phyloP scores from a whole-genome alignment of 75 land plant species.

The Sequoia sempervirens region DNA sequence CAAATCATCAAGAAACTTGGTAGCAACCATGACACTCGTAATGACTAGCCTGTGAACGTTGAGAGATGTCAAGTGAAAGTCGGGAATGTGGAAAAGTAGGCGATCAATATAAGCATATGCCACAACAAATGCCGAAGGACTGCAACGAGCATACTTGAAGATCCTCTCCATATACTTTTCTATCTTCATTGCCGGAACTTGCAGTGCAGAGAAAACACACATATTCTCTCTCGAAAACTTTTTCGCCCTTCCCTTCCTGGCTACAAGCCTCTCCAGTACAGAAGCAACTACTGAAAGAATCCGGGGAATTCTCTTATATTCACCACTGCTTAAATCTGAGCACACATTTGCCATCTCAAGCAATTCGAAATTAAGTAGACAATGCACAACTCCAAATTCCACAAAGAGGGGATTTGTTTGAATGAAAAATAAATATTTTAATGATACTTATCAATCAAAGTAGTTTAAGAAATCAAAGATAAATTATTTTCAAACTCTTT shows the following conservation, averaged over 20 bases:
- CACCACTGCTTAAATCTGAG: neutral
- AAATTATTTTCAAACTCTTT: no score
- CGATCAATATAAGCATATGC: conserved; percentile 42
- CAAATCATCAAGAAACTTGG: conserved; percentile 49
- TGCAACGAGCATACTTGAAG: conserved; percentile 44
- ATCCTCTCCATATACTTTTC: conserved; percentile 38
- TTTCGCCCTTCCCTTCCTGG: neutral
- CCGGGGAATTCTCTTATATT: neutral
- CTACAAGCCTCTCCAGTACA: neutral
- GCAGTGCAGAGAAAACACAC: neutral
- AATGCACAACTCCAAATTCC: neutral
- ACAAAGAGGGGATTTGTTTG: no score
- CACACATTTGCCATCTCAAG: no score
- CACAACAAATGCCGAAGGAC: conserved; percentile 47
- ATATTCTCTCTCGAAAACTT: neutral
- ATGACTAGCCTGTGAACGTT: conserved; percentile 45
- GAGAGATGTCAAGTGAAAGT: conserved; percentile 23
- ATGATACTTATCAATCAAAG: no score
- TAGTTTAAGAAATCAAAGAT: no score
- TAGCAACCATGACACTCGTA: conserved; percentile 47
- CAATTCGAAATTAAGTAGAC: neutral
- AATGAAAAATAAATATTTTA: no score
- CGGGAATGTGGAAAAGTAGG: conserved; percentile 14
- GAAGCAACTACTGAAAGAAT: neutral
- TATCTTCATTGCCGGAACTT: conserved; percentile 29